phyloP scores from a whole-genome alignment of 2,329 filamentous ascomycete species.

The Aspergillus novofumigatus region DNA sequence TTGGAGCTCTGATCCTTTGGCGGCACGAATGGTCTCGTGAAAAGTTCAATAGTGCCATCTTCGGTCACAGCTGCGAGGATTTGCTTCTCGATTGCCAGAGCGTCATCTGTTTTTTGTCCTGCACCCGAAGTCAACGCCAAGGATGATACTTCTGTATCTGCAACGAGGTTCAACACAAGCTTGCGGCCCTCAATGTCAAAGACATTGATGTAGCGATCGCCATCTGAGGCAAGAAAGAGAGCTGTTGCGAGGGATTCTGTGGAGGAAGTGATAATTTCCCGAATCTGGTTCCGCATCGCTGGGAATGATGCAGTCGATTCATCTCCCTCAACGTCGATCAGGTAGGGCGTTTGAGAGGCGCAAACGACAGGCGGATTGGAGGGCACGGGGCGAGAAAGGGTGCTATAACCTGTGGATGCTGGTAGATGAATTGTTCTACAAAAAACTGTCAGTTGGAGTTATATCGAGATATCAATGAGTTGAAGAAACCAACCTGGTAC shows the following conservation, averaged over 20 bases:
- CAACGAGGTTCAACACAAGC: constrained; percentile 46
- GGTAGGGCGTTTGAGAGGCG: constrained; percentile 47
- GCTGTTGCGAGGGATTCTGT: constrained; percentile 30
- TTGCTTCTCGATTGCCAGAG: constrained; percentile 32
- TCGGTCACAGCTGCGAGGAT: constrained; percentile 45
- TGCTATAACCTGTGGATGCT: constrained; percentile 34
- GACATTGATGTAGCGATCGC: constrained; percentile 49
- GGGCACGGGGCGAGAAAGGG: constrained; percentile 39
- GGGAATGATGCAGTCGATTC: constrained; percentile 41
- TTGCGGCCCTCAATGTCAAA: constrained; percentile 43
- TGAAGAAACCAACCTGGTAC: constrained; percentile 36
- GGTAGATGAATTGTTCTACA: constrained; percentile 43
- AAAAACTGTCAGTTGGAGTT: constrained; percentile 11
- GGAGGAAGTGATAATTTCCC: constrained; percentile 43
- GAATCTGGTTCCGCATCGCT: constrained; percentile 48
- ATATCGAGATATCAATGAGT: constrained; percentile 4
- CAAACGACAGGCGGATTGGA: constrained; percentile 44
- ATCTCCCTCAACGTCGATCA: constrained; percentile 41
- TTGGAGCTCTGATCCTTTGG: constrained; percentile 23
- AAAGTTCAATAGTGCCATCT: constrained; percentile 48
- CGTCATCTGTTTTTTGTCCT: constrained; percentile 9
- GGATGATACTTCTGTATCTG: constrained; percentile 43
- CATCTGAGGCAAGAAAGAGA: constrained; percentile 47
- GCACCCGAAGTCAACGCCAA: constrained; percentile 34
- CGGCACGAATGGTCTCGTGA: constrained; percentile 45